phyloP scores from a whole-genome alignment of 129 eudicot genomes.

The Ambrosia trifida region DNA sequence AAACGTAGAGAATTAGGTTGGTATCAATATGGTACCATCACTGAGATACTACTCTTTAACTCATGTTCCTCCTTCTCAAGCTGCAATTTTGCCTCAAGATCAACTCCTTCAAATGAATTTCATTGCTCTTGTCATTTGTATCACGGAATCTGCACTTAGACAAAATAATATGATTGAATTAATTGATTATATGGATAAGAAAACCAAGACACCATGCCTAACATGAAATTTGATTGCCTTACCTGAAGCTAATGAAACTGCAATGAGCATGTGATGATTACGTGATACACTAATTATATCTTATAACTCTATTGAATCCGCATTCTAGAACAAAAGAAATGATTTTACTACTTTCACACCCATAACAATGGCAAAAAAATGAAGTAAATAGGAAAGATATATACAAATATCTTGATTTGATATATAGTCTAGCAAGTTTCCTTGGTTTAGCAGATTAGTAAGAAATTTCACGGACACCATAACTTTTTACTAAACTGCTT shows the following conservation, averaged over 20 bases:
- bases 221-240: too few species aligned
- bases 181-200: not conserved
- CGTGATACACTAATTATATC: not conserved
- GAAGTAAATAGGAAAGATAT: not conserved
- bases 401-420: not conserved
- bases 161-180: not conserved
- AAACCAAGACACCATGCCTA: not conserved
- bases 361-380: not conserved
- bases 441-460: not conserved
- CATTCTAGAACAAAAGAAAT: not conserved
- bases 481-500: not conserved
- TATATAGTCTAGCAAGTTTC: not conserved
- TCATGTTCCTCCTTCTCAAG: slow-evolving; percentile 75
- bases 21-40: slow-evolving; percentile 44
- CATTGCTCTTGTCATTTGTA: slow-evolving; percentile 26
- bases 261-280: not conserved
- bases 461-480: not conserved
- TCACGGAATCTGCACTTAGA: slow-evolving; percentile 46
- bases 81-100: slow-evolving; percentile 50
- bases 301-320: not conserved
- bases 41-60: slow-evolving; percentile 60
- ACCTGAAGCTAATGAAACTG: not conserved
- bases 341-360: not conserved
- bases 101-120: slow-evolving; percentile 44
- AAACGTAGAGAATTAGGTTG: too few species aligned